Evolutionary conservation across 2,329 filamentous ascomycete species (phyloP).

Genomic region (Tolypocladium amazonense): DNA sequence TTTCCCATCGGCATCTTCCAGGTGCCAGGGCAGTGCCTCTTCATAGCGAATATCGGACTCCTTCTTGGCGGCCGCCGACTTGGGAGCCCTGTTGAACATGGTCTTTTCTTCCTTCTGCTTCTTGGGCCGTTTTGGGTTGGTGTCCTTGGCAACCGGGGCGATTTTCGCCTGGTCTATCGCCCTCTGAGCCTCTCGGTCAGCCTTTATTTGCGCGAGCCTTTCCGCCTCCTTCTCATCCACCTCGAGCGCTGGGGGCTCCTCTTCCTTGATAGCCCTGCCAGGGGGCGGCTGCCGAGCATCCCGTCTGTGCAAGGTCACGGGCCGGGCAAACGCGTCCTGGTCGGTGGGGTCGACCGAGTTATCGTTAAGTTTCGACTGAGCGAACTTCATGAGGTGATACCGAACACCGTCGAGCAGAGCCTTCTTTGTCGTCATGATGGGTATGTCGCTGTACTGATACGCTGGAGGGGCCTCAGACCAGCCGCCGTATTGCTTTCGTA

Average conservation of each 20-base stretch:
- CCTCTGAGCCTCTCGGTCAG: constrained; percentile 74
- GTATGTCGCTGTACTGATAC: constrained; percentile 43
- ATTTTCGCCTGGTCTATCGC: constrained; percentile 88
- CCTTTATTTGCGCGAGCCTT: constrained; percentile 57
- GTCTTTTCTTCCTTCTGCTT: constrained; percentile 77
- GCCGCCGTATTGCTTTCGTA: constrained; percentile 38
- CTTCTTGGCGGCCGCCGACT: constrained; percentile 69
- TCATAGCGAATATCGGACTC: constrained; percentile 71
- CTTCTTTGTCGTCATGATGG: constrained; percentile 75
- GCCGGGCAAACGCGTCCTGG: constrained; percentile 73
- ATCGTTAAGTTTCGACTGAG: constrained; percentile 41
- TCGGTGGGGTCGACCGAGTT: constrained; percentile 58
- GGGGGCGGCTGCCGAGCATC: constrained; percentile 65
- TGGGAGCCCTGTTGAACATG: constrained; percentile 74
- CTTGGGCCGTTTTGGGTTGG: constrained; percentile 37
- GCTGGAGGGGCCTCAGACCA: constrained; percentile 44
- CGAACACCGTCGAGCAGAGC: constrained; percentile 69
- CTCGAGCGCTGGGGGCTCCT: constrained; percentile 31
- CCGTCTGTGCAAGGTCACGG: constrained; percentile 79
- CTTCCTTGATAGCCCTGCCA: constrained; percentile 52
- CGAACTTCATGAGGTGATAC: constrained; percentile 78
- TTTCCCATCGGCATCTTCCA: constrained; percentile 93
- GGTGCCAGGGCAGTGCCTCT: constrained; percentile 89
- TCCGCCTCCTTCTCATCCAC: constrained; percentile 50
- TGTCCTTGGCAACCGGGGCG: constrained; percentile 63